Conservation (phyloP, 2,329 filamentous ascomycete genomes). For the Phyllosticta citriasiana region DNA sequence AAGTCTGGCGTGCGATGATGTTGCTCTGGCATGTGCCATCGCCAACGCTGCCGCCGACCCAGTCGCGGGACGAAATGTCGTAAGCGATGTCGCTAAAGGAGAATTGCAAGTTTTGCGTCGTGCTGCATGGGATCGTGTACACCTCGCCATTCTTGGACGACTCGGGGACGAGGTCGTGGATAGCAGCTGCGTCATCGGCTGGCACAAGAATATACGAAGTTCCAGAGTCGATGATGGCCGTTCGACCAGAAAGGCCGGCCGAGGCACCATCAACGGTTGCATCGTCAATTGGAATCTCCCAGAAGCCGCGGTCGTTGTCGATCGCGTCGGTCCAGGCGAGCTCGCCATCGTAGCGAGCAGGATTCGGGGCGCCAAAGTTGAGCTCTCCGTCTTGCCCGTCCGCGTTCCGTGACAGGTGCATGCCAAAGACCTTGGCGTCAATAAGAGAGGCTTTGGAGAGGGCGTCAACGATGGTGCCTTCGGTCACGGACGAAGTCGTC, state of each 20-base stretch:
- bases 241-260: conserved; percentile 35
- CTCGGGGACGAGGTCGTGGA: conserved; percentile 57
- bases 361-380: conserved; percentile 63
- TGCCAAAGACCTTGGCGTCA: conserved; percentile 56
- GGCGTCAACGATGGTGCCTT: conserved; percentile 57
- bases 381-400: conserved; percentile 70
- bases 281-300: conserved; percentile 63
- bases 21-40: conserved; percentile 50
- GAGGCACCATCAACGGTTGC: conserved; percentile 51
- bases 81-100: conserved; percentile 60
- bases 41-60: conserved; percentile 43
- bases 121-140: conserved; percentile 65
- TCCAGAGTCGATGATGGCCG: conserved; percentile 73
- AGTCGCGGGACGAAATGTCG: conserved; percentile 59
- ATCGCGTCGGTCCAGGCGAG: conserved; percentile 55
- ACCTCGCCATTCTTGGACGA: conserved; percentile 48
- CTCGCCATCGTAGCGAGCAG: conserved; percentile 55
- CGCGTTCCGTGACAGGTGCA: conserved; percentile 57
- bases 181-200: conserved; percentile 49
- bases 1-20: conserved; percentile 61
- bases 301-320: conserved; percentile 46
- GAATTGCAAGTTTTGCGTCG: conserved; percentile 50
- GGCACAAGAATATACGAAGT: conserved; percentile 73
- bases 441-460: conserved; percentile 50
- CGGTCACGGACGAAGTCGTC: conserved; percentile 31